Percentiles rank a stretch among this genome's conserved stretches.
Evolutionary conservation across 768 basidiomycete genomes (phyloP).

Genomic region (Dacryopinax primogenitus): DNA sequence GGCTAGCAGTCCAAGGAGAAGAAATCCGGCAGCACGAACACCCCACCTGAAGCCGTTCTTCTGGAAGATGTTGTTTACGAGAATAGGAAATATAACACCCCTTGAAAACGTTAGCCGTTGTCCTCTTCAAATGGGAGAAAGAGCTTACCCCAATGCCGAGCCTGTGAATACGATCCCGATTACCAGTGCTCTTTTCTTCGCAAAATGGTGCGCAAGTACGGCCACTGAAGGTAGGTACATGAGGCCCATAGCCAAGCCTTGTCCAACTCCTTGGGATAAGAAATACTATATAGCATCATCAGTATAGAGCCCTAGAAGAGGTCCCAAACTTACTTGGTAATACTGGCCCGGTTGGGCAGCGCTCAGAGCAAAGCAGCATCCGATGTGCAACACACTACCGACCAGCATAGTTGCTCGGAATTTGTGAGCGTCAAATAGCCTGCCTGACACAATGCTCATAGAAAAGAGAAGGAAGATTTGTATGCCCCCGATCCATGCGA

Average conservation of each 20-base stretch:
- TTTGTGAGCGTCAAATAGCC: conserved; percentile 28
- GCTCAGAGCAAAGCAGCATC: conserved; percentile 32
- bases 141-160: conserved; percentile 36
- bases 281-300: conserved; percentile 17
- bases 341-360: conserved; percentile 27
- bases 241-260: conserved; percentile 22
- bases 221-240: conserved; percentile 32
- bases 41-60: conserved; percentile 32
- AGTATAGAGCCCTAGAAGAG: conserved; percentile 6
- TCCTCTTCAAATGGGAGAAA: background rate
- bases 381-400: conserved; percentile 23
- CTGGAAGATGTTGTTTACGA: conserved; percentile 40
- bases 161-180: conserved; percentile 47
- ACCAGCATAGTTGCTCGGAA: conserved; percentile 20
- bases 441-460: conserved; percentile 23
- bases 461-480: conserved; percentile 27
- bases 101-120: conserved; percentile 21
- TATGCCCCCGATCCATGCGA: conserved; percentile 29
- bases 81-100: conserved; percentile 35
- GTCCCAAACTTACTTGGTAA: conserved; percentile 25
- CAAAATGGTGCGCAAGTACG: conserved; percentile 37
- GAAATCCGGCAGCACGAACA: conserved; percentile 17
- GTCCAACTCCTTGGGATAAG: conserved; percentile 21
- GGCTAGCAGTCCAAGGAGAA: conserved; percentile 30
- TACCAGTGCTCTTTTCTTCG: conserved; percentile 35